Base-by-base conservation (phyloP, 2,329 filamentous ascomycete species). In the Claviceps lovelessii region DNA sequence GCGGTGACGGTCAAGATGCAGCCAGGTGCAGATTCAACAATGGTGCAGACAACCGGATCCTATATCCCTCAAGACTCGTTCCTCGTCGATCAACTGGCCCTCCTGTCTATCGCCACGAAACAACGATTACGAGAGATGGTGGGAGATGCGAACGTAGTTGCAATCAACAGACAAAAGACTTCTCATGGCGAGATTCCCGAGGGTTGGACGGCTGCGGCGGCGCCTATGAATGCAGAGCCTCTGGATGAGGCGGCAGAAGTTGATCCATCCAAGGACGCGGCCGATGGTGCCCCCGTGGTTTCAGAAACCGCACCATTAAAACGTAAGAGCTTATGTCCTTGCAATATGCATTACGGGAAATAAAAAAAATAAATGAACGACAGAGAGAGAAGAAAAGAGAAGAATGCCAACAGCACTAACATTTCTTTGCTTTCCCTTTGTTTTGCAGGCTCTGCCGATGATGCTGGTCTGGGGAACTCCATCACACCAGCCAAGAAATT, bases 61-160 rank as follows among this genome's bases (percentile, higher is more conserved):
- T 88, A 86, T 54, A 79, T 94, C 42, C 79, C 93, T 0, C 82
- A 85, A 41, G 86, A 90, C 47, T 81, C 87, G 1, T 83, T 80
- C 54, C 73, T 95, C 39, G 85, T 86, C 15, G 90, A 95, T 58
- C 86, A 96, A 60, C 72, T 96, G 48, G 86, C 88, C 31, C 75
- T 96, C 17, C 67, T 96, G 56, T 93, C 89, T 6, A 78, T 96
- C 55, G 87, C 88, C 19, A 84, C 88, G 10, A 88, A 91, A 65
- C 86, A 94, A 61, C 80, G 89, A 33, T 62, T 96, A 42, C 78
- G 87, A 53, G 80, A 83, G 13, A 70, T 96, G 35, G 65, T 96
- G 4, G 86, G 90, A 63, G 90, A 95, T 62, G 83, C 88, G 11
- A 80, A 83, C 54, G 77, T 77, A 10, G 71, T 95, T 49, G 80